Base-by-base conservation (phyloP, 192 early-diverging fungal species). In the Coemansia sp. region DNA sequence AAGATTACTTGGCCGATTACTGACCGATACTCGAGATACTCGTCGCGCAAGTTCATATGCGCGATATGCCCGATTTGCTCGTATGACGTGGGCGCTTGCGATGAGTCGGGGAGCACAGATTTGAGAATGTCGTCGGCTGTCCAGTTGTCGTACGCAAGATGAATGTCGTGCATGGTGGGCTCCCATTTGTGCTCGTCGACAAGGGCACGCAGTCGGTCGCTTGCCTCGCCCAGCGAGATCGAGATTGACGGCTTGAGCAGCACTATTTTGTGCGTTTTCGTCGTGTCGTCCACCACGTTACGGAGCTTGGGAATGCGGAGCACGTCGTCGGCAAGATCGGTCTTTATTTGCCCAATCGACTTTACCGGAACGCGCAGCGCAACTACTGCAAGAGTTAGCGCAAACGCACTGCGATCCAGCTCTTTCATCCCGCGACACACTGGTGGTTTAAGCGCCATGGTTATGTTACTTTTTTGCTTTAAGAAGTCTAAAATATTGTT, bases 1-100 rank as follows among this genome's bases (percentile, higher is more conserved):
- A 99, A 75, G 37, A 99, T 88, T 2, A 99, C 88, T 82, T 98
- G 87, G 9, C 95, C 96, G 69, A 99, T 96, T 34, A 99, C 65
- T 9, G 76, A 59, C 68, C 95, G 96, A 83, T 90, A 99, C 10
- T 94, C 94, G 8, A 90, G 72, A 44, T 89, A 90, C 71, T 96
- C 87, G 22, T 94, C 91, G 46, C 95, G 88, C 50, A 99, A 70
- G 72, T 99, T 99, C 85, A 99, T 87, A 66, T 99, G 98, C 2
- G 96, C 95, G 65, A 99, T 98, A 74, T 99, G 96, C 4, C 93
- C 93, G 55, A 91, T 87, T 20, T 87, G 82, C 37, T 93, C 92
- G 67, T 90, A 95, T 3, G 94, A 87, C 15, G 91, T 87, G 5
- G 94, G 95, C 3, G 92, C 87, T 57, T 97, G 91, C 34, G 85